These are phyloP conservation scores for Lactifluus pinguis DNA, from an alignment of 768 basidiomycete genomes.

Conservation along the genomic window DNA sequence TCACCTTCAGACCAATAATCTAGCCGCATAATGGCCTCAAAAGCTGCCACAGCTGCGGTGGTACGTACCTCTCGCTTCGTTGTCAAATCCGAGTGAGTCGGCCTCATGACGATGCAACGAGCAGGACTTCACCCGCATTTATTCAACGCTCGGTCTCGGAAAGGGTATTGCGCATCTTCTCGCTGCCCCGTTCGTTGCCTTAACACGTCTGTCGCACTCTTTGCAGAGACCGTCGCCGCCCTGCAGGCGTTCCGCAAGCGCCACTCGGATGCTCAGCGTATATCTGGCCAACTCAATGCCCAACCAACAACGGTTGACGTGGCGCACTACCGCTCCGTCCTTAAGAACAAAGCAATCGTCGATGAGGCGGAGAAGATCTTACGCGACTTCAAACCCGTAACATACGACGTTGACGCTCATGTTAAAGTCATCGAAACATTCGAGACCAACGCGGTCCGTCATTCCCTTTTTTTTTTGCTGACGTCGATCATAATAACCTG, in stretches of 20 bases:
- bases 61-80: slow-evolving; percentile 21
- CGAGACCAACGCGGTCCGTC: slow-evolving; percentile 86
- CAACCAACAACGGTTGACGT: slow-evolving; percentile 84
- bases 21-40: slow-evolving; percentile 47
- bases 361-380: slow-evolving; percentile 88
- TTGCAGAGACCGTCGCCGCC: slow-evolving; percentile 75
- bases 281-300: slow-evolving; percentile 49
- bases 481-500: background rate
- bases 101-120: slow-evolving; percentile 4
- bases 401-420: slow-evolving; percentile 84
- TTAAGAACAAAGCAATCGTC: slow-evolving; percentile 90
- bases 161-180: slow-evolving; percentile 49
- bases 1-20: background rate
- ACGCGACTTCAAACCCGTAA: slow-evolving; percentile 85
- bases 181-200: background rate
- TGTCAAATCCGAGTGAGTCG: slow-evolving; percentile 6
- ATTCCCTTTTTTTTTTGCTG: slow-evolving; percentile 12
- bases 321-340: slow-evolving; percentile 78
- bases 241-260: slow-evolving; percentile 97
- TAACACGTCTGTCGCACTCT: background rate
- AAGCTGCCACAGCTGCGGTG: slow-evolving; percentile 60
- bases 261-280: slow-evolving; percentile 77
- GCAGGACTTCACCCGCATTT: slow-evolving; percentile 79
- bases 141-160: slow-evolving; percentile 73
- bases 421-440: slow-evolving; percentile 95